Evolutionary conservation across 768 basidiomycete species (phyloP).

Genomic region (Gelatoporia subvermispora): DNA sequence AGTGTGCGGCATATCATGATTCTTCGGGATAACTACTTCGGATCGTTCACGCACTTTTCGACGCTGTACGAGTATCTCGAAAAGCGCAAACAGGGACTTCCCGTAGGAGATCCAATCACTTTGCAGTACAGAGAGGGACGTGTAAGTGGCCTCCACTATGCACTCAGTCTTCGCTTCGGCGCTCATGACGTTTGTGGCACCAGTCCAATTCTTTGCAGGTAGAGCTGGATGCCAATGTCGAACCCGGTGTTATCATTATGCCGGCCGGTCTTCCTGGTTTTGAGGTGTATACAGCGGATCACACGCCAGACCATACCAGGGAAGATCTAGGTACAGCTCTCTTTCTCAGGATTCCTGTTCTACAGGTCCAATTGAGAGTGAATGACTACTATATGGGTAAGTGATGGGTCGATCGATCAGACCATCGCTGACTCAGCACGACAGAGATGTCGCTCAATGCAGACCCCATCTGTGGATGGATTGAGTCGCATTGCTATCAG

Average conservation of each 20-base stretch:
- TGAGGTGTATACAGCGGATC: slow-evolving; percentile 30
- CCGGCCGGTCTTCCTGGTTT: slow-evolving; percentile 68
- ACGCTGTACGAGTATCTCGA: slow-evolving; percentile 83
- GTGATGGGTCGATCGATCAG: slow-evolving; percentile 7
- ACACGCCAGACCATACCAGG: slow-evolving; percentile 20
- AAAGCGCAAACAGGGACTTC: slow-evolving; percentile 50
- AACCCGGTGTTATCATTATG: slow-evolving; percentile 51
- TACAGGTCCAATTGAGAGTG: slow-evolving; percentile 72
- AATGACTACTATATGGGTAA: slow-evolving; percentile 89
- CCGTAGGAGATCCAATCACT: slow-evolving; percentile 76
- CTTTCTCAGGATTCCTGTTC: slow-evolving; percentile 53
- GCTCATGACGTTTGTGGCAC: neutral
- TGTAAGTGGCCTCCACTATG: slow-evolving; percentile 36
- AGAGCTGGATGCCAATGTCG: slow-evolving; percentile 49
- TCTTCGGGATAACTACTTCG: slow-evolving; percentile 90
- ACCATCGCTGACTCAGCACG: neutral
- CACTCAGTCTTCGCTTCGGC: neutral
- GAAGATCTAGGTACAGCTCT: slow-evolving; percentile 49
- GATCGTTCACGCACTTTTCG: slow-evolving; percentile 88
- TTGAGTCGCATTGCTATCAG: slow-evolving; percentile 44
- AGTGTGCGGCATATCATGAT: slow-evolving; percentile 84
- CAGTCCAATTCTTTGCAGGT: slow-evolving; percentile 85
- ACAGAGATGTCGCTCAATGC: slow-evolving; percentile 78
- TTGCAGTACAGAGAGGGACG: slow-evolving; percentile 77
- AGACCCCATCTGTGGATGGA: slow-evolving; percentile 50